Evolutionary conservation across 2,329 filamentous ascomycete genomes (phyloP).

Genomic region (Monosporascus sp.): DNA sequence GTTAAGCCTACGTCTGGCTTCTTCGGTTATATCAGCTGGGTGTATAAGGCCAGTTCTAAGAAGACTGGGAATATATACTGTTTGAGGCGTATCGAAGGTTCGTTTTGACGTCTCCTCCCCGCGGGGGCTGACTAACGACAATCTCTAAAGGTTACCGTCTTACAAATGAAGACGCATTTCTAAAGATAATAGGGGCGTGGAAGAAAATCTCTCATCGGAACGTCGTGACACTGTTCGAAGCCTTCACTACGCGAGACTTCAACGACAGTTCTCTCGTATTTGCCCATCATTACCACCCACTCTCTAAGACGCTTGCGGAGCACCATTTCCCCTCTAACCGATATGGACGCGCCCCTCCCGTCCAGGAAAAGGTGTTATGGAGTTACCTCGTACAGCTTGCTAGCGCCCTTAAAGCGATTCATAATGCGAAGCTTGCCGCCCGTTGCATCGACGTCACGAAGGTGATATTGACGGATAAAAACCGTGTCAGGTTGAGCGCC

Average conservation of each 20-base stretch:
- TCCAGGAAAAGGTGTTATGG: slow-evolving; percentile 78
- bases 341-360: slow-evolving; percentile 38
- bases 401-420: slow-evolving; percentile 81
- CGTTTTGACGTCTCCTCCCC: slow-evolving; percentile 3
- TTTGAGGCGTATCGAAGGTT: slow-evolving; percentile 77
- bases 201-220: slow-evolving; percentile 76
- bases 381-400: slow-evolving; percentile 88
- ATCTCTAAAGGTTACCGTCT: slow-evolving; percentile 64
- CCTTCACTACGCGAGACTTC: slow-evolving; percentile 89
- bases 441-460: slow-evolving; percentile 84
- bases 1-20: slow-evolving; percentile 71
- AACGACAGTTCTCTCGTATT: slow-evolving; percentile 93
- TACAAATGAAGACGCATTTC: slow-evolving; percentile 81
- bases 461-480: slow-evolving; percentile 84
- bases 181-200: slow-evolving; percentile 77
- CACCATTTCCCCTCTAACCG: slow-evolving; percentile 60
- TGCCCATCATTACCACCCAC: slow-evolving; percentile 87
- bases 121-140: slow-evolving; percentile 6
- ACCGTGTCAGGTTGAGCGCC: slow-evolving; percentile 79
- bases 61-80: slow-evolving; percentile 89
- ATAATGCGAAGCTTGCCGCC: slow-evolving; percentile 74
- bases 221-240: slow-evolving; percentile 82
- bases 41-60: slow-evolving; percentile 87
- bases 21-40: slow-evolving; percentile 88
- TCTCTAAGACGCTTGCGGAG: slow-evolving; percentile 84